Conservation (phyloP, 2,329 filamentous ascomycete genomes). For the Hymenoscyphus fraxineus region DNA sequence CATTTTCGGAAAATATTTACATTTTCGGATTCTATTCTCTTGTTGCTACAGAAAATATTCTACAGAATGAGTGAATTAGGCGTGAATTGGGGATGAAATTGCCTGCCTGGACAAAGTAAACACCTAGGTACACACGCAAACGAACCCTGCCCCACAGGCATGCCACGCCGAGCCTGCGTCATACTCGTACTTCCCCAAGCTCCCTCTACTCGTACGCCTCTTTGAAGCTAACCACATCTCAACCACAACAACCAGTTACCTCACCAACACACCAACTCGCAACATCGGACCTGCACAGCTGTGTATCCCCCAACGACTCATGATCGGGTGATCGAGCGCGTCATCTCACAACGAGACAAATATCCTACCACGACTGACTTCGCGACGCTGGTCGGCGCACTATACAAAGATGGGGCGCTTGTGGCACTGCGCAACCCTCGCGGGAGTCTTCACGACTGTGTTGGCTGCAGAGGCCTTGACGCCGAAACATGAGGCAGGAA, state of each 20-base stretch:
- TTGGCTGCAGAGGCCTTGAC: constrained; percentile 34
- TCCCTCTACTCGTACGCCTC: background rate
- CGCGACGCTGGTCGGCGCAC: constrained; percentile 20
- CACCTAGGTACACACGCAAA: too few relatives aligned
- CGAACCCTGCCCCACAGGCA: too few relatives aligned
- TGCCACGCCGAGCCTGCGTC: background rate
- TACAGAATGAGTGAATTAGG: too few relatives aligned
- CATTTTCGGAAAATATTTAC: background rate
- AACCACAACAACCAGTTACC: background rate
- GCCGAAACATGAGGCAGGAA: constrained; percentile 73
- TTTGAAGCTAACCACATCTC: background rate
- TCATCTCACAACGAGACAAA: background rate
- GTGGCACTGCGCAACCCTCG: constrained; percentile 22
- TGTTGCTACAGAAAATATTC: too few relatives aligned
- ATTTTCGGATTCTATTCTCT: too few relatives aligned
- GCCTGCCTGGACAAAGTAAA: too few relatives aligned
- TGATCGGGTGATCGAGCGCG: background rate
- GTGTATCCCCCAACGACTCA: background rate
- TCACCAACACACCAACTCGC: background rate
- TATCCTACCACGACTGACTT: background rate
- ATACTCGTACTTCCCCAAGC: constrained; percentile 1
- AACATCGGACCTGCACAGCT: background rate
- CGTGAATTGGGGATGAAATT: too few relatives aligned
- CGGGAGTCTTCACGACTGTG: constrained; percentile 20
- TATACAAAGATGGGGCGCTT: constrained; percentile 21